A percentile compares a stretch with the other conserved stretches of the same genome.
phyloP scores from a whole-genome alignment of 2,329 filamentous ascomycete species.

The Diaporthe sp. region DNA sequence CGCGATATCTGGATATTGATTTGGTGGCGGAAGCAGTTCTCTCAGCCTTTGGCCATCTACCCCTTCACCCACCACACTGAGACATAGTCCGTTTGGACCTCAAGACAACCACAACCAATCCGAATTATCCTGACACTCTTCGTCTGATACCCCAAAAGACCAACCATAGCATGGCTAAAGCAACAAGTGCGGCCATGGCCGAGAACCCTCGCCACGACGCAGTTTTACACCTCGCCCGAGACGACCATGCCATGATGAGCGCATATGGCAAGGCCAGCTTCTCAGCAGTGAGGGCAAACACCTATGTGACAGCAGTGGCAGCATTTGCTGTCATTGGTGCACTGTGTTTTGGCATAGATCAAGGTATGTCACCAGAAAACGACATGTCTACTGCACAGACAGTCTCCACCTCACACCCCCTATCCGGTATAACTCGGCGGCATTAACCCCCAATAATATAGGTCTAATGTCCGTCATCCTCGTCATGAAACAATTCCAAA shows the following conservation, averaged over 20 bases:
- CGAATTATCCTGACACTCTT: background rate
- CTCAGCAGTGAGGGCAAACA: slow-evolving; percentile 1
- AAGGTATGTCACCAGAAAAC: slow-evolving; percentile 14
- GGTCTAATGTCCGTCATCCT: slow-evolving; percentile 32
- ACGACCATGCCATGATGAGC: slow-evolving; percentile 26
- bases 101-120: background rate
- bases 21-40: background rate
- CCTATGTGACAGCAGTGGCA: slow-evolving; percentile 38
- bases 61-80: slow-evolving; percentile 5
- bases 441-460: background rate
- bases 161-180: background rate
- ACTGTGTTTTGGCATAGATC: slow-evolving; percentile 48
- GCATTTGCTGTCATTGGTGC: slow-evolving; percentile 53
- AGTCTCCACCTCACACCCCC: background rate
- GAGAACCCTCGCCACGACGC: slow-evolving; percentile 25
- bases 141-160: too few species aligned
- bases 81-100: background rate
- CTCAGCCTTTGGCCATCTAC: background rate
- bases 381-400: background rate
- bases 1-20: background rate
- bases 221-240: slow-evolving; percentile 19
- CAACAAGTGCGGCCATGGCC: background rate
- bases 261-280: slow-evolving; percentile 34
- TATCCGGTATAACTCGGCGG: background rate
- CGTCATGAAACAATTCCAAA: slow-evolving; percentile 33